Conservation (phyloP, 208 protist genomes). For the Balamuthia mandrillaris region DNA sequence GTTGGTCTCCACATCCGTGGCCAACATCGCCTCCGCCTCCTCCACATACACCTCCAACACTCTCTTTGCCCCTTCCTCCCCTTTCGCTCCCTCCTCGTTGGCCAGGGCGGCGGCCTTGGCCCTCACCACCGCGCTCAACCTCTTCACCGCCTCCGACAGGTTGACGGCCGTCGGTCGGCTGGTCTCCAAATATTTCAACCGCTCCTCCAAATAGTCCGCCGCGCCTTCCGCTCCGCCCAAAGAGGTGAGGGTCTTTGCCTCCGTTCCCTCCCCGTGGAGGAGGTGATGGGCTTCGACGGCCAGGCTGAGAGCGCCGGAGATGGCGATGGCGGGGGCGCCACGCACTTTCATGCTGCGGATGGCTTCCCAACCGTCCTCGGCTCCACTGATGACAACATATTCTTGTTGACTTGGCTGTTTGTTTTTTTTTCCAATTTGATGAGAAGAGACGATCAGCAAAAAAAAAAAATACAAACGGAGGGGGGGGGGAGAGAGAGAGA, state of each 20-base stretch:
- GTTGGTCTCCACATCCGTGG: conserved; percentile 83
- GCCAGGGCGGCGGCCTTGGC: background rate
- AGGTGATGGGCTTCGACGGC: conserved; percentile 72
- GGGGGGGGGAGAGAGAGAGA: background rate
- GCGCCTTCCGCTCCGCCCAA: conserved; percentile 53
- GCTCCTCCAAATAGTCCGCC: conserved; percentile 57
- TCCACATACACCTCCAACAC: conserved; percentile 31
- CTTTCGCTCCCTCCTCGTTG: no score
- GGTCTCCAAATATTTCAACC: conserved; percentile 83
- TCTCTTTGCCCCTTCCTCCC: background rate
- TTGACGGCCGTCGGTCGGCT: conserved; percentile 91
- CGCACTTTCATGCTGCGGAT: conserved; percentile 90
- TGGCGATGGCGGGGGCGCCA: conserved; percentile 90
- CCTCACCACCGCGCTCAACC: background rate
- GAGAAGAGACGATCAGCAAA: no score
- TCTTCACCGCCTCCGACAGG: conserved; percentile 81
- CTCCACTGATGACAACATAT: conserved; percentile 75
- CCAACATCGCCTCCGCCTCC: conserved; percentile 68
- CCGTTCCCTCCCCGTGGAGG: no score
- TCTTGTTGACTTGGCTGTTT: conserved; percentile 31
- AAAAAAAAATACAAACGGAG: background rate
- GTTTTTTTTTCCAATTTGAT: conserved; percentile 33
- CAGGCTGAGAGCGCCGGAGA: conserved; percentile 86
- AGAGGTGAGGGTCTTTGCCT: conserved; percentile 47
- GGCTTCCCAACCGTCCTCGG: conserved; percentile 81